These are phyloP conservation scores for Colletotrichum melonis DNA, from an alignment of 2,329 filamentous ascomycete genomes.

Conservation along the genomic window DNA sequence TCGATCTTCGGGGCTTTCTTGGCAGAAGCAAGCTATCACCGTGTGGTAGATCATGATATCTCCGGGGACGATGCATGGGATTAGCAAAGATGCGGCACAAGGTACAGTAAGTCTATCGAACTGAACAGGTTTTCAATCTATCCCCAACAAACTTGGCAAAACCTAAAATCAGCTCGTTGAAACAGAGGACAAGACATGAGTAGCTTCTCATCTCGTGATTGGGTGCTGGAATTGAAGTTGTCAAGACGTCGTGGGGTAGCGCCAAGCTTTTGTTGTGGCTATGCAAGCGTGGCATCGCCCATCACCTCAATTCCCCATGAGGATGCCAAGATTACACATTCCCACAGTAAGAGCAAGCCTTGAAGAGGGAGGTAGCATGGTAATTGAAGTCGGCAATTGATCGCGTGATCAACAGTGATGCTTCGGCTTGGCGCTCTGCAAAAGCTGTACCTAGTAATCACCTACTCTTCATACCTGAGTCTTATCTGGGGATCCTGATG, in stretches of 20 bases:
- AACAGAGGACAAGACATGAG: not conserved
- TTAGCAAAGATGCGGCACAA: too few relatives aligned
- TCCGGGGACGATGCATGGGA: not conserved
- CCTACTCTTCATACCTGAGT: too few relatives aligned
- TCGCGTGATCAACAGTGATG: not conserved
- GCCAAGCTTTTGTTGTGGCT: constrained; percentile 16
- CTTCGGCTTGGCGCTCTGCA: not conserved
- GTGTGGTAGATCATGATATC: not conserved
- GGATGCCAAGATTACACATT: not conserved
- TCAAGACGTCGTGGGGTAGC: not conserved
- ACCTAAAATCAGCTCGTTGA: not conserved
- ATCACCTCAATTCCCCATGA: not conserved
- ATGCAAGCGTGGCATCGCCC: not conserved
- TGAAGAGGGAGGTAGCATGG: too few relatives aligned
- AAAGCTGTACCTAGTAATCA: not conserved
- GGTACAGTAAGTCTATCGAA: too few relatives aligned
- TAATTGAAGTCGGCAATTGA: not conserved
- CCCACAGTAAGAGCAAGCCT: not conserved
- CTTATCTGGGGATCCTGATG: not conserved
- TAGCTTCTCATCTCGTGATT: not conserved
- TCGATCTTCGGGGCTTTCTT: not conserved
- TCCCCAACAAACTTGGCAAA: not conserved
- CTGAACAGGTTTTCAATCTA: not conserved
- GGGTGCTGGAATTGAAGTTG: not conserved
- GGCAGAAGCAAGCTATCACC: not conserved